phyloP scores from a whole-genome alignment of 495 filamentous ascomycete species.

The Trichocladium uniseriatum region DNA sequence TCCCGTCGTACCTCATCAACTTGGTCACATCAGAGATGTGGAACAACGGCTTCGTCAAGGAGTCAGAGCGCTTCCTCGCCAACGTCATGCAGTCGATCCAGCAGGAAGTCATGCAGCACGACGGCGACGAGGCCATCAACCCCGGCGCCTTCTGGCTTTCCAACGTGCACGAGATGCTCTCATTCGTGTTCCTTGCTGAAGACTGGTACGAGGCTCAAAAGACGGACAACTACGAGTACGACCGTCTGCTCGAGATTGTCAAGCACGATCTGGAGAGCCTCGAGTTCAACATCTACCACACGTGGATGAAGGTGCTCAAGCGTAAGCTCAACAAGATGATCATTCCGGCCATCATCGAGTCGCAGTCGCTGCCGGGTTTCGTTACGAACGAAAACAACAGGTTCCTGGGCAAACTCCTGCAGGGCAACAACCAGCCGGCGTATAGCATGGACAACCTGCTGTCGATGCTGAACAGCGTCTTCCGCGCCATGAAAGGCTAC shows the following conservation, averaged over 20 bases:
- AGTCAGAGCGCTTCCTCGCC: conserved; percentile 95
- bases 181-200: conserved; percentile 97
- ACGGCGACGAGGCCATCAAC: conserved; percentile 94
- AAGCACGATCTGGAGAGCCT: conserved; percentile 98
- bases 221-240: conserved; percentile 98
- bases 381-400: conserved; percentile 96
- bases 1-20: conserved; percentile 98
- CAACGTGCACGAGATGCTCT: conserved; percentile 99
- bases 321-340: conserved; percentile 99
- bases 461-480: conserved; percentile 91
- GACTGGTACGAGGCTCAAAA: conserved; percentile 99
- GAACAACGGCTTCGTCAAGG: conserved; percentile 99
- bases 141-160: conserved; percentile 98
- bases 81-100: conserved; percentile 99
- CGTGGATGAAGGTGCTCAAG: conserved; percentile 99
- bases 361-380: conserved; percentile 94
- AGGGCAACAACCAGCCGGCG: conserved; percentile 75
- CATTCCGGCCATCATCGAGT: conserved; percentile 97
- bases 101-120: conserved; percentile 97
- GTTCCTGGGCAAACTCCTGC: conserved; percentile 93
- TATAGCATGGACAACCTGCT: conserved; percentile 99
- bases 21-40: conserved; percentile 99
- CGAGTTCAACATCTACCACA: conserved; percentile 99
- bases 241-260: conserved; percentile 93
- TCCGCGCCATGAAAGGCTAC: conserved; percentile 96